These are phyloP conservation scores for Solidago caesia DNA, from an alignment of 129 eudicot species.

Conservation along the genomic window DNA sequence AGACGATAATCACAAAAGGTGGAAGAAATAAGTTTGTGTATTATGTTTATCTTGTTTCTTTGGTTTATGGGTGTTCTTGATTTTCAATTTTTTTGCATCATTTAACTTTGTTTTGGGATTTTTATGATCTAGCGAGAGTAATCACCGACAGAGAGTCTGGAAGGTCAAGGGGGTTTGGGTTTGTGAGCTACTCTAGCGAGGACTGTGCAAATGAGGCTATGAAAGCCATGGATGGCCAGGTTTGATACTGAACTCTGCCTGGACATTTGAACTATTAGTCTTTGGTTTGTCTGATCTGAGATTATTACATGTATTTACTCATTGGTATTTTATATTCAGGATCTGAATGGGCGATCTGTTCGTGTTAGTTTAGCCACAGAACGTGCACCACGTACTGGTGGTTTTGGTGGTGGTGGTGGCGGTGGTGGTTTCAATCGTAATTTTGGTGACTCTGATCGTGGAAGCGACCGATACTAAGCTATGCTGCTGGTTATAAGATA, in stretches of 20 bases:
- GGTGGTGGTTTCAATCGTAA: constrained; percentile 27
- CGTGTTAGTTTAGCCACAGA: constrained; percentile 48
- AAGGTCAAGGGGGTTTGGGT: constrained; percentile 76
- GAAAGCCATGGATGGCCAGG: constrained; percentile 68
- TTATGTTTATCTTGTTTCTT: too few species aligned
- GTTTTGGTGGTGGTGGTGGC: constrained; percentile 27
- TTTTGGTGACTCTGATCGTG: constrained; percentile 21
- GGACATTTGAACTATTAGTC: background rate
- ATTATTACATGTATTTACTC: background rate
- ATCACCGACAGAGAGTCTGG: constrained; percentile 62
- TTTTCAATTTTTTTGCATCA: background rate
- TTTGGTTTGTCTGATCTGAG: background rate
- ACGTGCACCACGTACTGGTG: constrained; percentile 35
- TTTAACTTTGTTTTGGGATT: background rate
- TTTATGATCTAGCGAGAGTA: constrained; percentile 42
- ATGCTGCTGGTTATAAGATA: background rate
- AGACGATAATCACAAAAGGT: too few species aligned
- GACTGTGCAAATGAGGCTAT: constrained; percentile 51
- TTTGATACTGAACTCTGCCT: constrained; percentile 10
- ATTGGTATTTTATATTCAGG: constrained; percentile 21
- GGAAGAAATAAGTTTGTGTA: too few species aligned
- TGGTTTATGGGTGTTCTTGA: too few species aligned
- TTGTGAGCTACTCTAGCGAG: constrained; percentile 47
- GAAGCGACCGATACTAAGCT: constrained; percentile 18
- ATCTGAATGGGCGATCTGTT: constrained; percentile 42